Evolutionary conservation across 345 rosid species (phyloP).

Genomic region (Chamaenerion angustifolium): DNA sequence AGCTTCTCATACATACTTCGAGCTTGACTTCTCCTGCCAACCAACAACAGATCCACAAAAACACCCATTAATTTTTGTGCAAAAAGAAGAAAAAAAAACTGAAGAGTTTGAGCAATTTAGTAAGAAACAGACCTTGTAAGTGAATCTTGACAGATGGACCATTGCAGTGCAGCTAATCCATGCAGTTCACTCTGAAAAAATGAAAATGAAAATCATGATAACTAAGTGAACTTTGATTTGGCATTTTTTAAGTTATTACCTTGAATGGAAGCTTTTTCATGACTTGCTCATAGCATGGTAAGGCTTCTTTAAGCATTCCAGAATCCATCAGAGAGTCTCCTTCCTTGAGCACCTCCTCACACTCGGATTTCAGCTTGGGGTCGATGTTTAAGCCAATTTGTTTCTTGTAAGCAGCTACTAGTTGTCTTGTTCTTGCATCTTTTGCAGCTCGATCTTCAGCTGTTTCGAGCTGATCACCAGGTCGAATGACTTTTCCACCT

Average conservation of each 20-base stretch:
- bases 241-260: too few species aligned
- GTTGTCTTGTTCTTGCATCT: constrained; percentile 43
- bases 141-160: constrained; percentile 92
- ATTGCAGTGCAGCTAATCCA: constrained; percentile 88
- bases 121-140: constrained; percentile 31
- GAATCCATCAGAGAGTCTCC: constrained; percentile 72
- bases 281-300: constrained; percentile 47
- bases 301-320: constrained; percentile 66
- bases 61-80: not conserved
- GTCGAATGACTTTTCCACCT: constrained; percentile 68
- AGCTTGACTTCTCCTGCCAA: constrained; percentile 56
- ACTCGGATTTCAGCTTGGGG: constrained; percentile 58
- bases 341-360: constrained; percentile 60
- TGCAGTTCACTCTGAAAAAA: constrained; percentile 75
- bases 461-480: constrained; percentile 71
- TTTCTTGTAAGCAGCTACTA: constrained; percentile 60
- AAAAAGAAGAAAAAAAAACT: not conserved
- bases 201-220: not conserved
- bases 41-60: not conserved
- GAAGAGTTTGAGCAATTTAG: not conserved
- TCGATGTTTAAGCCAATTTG: constrained; percentile 50
- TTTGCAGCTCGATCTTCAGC: constrained; percentile 60
- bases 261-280: constrained; percentile 56
- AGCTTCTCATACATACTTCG: constrained; percentile 74
- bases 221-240: too few species aligned